Evolutionary conservation across 208 protist genomes (phyloP).

Genomic region (Crithidia expoeki): DNA sequence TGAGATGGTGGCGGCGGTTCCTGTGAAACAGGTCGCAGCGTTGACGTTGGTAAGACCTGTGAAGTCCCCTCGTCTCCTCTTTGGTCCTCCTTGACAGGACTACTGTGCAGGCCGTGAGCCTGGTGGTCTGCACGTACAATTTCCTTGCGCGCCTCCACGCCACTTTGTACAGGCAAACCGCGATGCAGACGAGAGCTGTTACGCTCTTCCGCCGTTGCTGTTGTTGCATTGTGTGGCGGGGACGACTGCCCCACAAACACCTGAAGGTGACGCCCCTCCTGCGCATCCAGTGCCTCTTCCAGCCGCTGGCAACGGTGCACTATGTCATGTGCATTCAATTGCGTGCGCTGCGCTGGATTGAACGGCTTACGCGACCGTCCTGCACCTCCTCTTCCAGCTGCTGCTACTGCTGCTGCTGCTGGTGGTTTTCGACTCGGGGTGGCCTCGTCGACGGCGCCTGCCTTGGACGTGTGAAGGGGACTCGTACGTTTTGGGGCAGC

Average conservation of each 20-base stretch:
- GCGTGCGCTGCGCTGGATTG: background rate
- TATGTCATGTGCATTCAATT: conserved; percentile 35
- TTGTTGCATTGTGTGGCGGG: background rate
- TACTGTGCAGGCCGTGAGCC: background rate
- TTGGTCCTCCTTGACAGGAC: background rate
- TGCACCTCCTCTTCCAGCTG: background rate
- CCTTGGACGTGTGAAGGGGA: background rate
- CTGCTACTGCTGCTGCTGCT: background rate
- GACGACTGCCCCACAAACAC: background rate
- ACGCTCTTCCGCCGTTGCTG: background rate
- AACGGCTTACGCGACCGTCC: background rate
- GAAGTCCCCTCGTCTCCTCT: background rate
- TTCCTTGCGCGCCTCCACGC: background rate
- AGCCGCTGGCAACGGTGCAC: conserved; percentile 37
- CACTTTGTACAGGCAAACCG: background rate
- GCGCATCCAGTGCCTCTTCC: conserved; percentile 31
- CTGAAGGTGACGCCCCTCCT: conserved; percentile 22
- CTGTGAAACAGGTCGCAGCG: background rate
- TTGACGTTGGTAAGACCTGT: background rate
- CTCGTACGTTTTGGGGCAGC: background rate
- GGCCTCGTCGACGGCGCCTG: background rate
- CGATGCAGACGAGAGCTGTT: conserved; percentile 1
- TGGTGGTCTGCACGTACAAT: background rate
- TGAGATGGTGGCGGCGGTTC: background rate
- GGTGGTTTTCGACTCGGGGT: background rate